These are phyloP conservation scores for Oryza nivara DNA, from an alignment of 176 grass and related monocot genomes.

Conservation along the genomic window DNA sequence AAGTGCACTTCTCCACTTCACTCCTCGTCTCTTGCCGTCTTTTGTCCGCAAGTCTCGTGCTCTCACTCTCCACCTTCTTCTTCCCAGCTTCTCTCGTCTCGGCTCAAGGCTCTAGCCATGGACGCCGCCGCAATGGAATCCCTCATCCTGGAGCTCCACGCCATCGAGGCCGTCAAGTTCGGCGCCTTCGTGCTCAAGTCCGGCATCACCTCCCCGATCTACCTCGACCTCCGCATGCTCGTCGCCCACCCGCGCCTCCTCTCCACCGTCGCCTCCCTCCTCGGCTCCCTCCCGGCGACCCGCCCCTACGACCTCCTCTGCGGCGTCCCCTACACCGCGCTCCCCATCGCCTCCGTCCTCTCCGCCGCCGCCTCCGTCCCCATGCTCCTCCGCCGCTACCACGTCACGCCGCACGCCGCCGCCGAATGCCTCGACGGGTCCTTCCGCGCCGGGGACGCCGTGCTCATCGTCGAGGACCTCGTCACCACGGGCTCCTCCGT, in stretches of 20 bases:
- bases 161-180: conserved; percentile 80
- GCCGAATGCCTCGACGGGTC: conserved; percentile 55
- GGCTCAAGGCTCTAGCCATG: conserved; percentile 26
- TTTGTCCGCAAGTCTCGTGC: neutral
- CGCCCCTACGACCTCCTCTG: conserved; percentile 75
- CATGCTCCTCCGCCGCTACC: conserved; percentile 87
- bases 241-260: conserved; percentile 81
- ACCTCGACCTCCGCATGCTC: conserved; percentile 89
- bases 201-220: conserved; percentile 89
- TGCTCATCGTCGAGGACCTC: conserved; percentile 77
- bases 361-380: conserved; percentile 57
- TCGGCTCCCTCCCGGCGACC: conserved; percentile 50
- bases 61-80: conserved; percentile 3
- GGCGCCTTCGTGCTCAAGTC: conserved; percentile 93
- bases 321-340: conserved; percentile 93
- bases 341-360: conserved; percentile 81
- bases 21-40: neutral
- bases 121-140: conserved; percentile 59
- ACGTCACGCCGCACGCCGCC: conserved; percentile 48
- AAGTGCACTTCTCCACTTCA: too few species aligned
- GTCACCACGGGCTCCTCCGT: conserved; percentile 79
- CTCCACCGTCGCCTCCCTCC: conserved; percentile 59
- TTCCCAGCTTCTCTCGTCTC: too few species aligned
- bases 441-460: conserved; percentile 44
- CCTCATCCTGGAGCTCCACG: conserved; percentile 78